A percentile compares a stretch with the other conserved stretches of the same genome.
These are phyloP conservation scores for Abrus pulchellus DNA, from an alignment of 306 rosid species.

Conservation along the genomic window DNA sequence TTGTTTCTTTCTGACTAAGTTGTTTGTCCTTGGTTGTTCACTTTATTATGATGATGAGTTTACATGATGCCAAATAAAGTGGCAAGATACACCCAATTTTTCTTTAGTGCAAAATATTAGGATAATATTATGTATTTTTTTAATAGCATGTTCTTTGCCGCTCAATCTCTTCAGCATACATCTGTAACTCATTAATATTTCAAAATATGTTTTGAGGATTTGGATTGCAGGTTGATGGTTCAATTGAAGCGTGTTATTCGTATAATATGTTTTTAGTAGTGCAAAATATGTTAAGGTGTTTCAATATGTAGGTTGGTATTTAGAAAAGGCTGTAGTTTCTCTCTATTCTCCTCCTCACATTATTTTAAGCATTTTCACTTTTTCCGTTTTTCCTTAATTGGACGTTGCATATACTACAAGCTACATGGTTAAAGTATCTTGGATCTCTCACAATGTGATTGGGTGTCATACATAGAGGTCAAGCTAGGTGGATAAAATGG, in stretches of 20 bases:
- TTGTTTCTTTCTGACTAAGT: not conserved
- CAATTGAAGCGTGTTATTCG: no score
- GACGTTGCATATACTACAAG: constrained; percentile 4
- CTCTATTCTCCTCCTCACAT: constrained; percentile 7
- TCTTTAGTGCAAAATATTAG: constrained; percentile 8
- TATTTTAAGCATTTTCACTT: not conserved
- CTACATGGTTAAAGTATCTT: constrained; percentile 4
- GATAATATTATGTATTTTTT: not conserved
- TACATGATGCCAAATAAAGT: constrained; percentile 12
- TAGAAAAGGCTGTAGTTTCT: constrained; percentile 12
- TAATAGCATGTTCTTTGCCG: not conserved
- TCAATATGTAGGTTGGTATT: not conserved
- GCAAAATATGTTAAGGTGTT: not conserved
- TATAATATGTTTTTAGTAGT: not conserved
- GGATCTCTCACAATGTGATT: constrained; percentile 18
- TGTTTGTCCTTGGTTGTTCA: constrained; percentile 13
- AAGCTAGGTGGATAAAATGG: not conserved
- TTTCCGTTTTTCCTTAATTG: constrained; percentile 9
- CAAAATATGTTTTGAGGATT: no score
- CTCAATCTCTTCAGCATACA: constrained; percentile 17
- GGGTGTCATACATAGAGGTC: not conserved
- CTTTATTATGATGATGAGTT: not conserved
- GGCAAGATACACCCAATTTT: not conserved
- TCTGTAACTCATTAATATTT: not conserved
- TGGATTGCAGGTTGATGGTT: no score